Percentiles rank a stretch among this genome's conserved stretches.
Conservation (phyloP, 2,329 filamentous ascomycete species). For the Arthrobotrys entomopaga region DNA sequence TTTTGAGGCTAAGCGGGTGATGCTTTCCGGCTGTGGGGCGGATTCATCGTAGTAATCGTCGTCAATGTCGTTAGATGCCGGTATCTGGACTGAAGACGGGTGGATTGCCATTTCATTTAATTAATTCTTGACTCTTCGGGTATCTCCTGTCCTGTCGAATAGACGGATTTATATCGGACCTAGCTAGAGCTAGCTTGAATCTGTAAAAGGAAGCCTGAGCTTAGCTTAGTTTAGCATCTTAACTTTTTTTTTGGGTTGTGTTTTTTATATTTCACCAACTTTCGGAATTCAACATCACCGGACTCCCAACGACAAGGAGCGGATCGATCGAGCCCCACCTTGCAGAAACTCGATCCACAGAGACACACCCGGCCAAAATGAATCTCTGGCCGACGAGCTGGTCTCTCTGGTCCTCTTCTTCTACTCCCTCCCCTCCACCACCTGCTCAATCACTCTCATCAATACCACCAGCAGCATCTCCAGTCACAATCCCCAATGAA, state of each 20-base stretch:
- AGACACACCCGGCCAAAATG: conserved; percentile 23
- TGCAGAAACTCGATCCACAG: background rate
- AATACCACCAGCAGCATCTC: conserved; percentile 5
- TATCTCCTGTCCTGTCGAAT: background rate
- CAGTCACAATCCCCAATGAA: conserved; percentile 23
- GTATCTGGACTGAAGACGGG: background rate
- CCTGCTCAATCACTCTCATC: too few species aligned
- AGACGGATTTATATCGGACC: background rate
- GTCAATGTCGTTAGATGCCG: conserved; percentile 35
- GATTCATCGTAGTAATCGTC: conserved; percentile 46
- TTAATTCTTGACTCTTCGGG: background rate
- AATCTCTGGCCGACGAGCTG: conserved; percentile 41
- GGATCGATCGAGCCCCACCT: too few species aligned
- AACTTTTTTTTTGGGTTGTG: conserved; percentile 18
- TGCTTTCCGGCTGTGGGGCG: conserved; percentile 67
- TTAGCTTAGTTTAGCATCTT: background rate
- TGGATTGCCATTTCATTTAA: background rate
- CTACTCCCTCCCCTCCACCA: conserved; percentile 5
- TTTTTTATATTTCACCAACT: conserved; percentile 2
- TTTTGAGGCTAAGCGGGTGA: conserved; percentile 77
- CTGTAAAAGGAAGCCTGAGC: background rate
- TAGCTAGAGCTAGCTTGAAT: background rate
- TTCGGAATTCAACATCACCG: conserved; percentile 14
- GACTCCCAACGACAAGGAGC: background rate
- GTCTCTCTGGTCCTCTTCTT: conserved; percentile 35